Conservation (phyloP, 2,329 filamentous ascomycete genomes). For the Pseudogymnoascus sp. region DNA sequence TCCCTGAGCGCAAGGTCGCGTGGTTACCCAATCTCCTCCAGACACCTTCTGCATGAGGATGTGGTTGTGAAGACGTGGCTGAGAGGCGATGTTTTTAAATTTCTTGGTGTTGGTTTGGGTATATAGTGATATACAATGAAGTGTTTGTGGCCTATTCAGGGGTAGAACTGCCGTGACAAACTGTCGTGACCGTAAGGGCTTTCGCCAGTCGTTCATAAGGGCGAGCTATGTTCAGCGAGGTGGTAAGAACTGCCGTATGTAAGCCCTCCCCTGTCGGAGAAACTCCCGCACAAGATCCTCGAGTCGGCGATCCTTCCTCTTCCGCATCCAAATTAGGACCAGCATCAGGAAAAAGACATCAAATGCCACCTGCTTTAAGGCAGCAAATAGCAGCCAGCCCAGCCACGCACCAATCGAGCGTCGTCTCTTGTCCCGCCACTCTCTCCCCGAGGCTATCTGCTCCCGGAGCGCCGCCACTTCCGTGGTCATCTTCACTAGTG, state of each 20-base stretch:
- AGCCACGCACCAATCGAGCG: slow-evolving; percentile 62
- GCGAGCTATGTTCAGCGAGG: slow-evolving; percentile 28
- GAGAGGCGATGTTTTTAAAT: neutral
- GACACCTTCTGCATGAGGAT: neutral
- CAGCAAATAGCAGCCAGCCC: slow-evolving; percentile 60
- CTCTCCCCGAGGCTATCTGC: slow-evolving; percentile 70
- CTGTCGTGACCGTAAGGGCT: neutral
- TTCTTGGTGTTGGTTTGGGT: neutral
- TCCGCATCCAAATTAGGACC: slow-evolving; percentile 64
- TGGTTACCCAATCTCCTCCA: neutral
- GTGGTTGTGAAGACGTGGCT: neutral
- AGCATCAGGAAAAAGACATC: slow-evolving; percentile 60
- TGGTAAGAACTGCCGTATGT: slow-evolving; percentile 50
- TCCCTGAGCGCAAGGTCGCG: slow-evolving; percentile 12
- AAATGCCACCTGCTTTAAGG: slow-evolving; percentile 64
- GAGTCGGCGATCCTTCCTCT: slow-evolving; percentile 59
- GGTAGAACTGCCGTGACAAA: neutral
- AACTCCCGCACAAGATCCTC: slow-evolving; percentile 66
- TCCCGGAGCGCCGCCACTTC: slow-evolving; percentile 89
- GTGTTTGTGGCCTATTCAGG: neutral
- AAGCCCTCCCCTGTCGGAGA: slow-evolving; percentile 49
- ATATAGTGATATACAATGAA: slow-evolving; percentile 3
- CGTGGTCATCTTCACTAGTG: slow-evolving; percentile 79
- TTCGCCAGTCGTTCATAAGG: neutral
- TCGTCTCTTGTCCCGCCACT: slow-evolving; percentile 59